phyloP scores from a whole-genome alignment of 2,329 filamentous ascomycete genomes.

The Botrytis elliptica region DNA sequence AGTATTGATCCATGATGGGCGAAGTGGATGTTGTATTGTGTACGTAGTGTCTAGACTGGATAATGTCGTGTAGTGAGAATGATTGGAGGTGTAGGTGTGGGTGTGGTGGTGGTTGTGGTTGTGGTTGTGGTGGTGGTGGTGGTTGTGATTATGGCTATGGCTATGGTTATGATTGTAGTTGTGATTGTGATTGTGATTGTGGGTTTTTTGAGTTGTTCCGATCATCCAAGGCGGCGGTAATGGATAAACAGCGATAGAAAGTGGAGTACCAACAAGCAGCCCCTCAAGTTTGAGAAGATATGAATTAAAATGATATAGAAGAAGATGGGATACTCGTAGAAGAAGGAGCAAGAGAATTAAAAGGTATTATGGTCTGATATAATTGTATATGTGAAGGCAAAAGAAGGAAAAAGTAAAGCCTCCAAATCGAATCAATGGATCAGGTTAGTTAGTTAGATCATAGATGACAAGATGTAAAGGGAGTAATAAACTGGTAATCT shows the following conservation, averaged over 20 bases:
- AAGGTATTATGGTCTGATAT: background rate
- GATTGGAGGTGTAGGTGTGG: background rate
- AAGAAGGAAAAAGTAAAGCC: background rate
- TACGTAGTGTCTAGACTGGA: background rate
- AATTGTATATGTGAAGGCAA: background rate
- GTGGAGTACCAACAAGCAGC: background rate
- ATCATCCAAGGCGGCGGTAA: background rate
- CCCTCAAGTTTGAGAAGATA: background rate
- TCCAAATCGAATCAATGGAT: background rate
- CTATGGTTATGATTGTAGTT: background rate
- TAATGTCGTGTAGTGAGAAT: background rate
- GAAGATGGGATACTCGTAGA: no score
- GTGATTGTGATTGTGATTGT: background rate
- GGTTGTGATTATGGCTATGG: background rate
- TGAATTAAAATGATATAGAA: background rate
- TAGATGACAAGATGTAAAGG: background rate
- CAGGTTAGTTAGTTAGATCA: background rate
- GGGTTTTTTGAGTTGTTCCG: background rate
- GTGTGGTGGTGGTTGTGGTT: background rate
- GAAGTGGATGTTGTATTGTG: background rate
- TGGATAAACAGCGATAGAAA: background rate
- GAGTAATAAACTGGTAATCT: no score
- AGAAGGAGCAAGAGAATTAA: background rate
- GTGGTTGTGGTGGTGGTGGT: background rate
- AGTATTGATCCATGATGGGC: conserved; percentile 34